phyloP scores from a whole-genome alignment of 1,284 basidiomycete species.

The Pseudozyma thailandica region DNA sequence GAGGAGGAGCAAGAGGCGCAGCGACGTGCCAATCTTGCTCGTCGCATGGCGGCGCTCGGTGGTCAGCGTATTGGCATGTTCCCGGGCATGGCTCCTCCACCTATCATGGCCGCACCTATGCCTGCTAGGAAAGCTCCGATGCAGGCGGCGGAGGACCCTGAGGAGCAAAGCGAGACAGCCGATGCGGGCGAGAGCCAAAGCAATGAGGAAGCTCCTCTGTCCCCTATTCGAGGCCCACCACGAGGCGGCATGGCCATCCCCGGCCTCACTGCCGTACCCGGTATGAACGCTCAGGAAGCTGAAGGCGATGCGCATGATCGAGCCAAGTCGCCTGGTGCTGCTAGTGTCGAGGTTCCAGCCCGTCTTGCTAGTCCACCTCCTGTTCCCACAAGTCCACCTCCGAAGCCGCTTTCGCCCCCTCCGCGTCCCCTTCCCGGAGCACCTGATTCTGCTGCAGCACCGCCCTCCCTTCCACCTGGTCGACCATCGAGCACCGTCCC shows the following conservation, averaged over 20 bases:
- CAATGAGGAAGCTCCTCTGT: conserved; percentile 17
- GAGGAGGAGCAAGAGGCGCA: conserved; percentile 59
- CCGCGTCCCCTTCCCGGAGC: conserved; percentile 18
- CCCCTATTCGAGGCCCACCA: conserved; percentile 24
- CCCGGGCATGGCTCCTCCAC: conserved; percentile 75
- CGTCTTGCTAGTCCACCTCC: conserved; percentile 30
- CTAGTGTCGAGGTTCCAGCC: conserved; percentile 20
- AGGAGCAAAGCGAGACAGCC: conserved; percentile 66
- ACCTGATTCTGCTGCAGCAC: conserved; percentile 10
- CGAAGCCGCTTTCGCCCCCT: conserved; percentile 36
- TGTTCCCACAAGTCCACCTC: conserved; percentile 30
- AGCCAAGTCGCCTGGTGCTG: conserved; percentile 34
- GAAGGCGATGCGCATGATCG: conserved; percentile 36
- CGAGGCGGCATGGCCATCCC: conserved; percentile 63
- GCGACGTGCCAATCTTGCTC: conserved; percentile 57
- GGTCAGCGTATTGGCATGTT: conserved; percentile 58
- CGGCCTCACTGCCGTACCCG: conserved; percentile 49
- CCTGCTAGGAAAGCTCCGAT: conserved; percentile 70
- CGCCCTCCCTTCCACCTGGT: conserved; percentile 29
- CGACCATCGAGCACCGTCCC: conserved; percentile 42
- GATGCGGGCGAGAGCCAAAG: conserved; percentile 55
- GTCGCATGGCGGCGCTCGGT: conserved; percentile 64
- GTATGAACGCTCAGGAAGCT: conserved; percentile 27
- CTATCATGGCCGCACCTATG: conserved; percentile 68
- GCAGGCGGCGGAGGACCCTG: conserved; percentile 34